Evolutionary conservation across 495 filamentous ascomycete species (phyloP).

Genomic region (Talaromyces thailandensis): DNA sequence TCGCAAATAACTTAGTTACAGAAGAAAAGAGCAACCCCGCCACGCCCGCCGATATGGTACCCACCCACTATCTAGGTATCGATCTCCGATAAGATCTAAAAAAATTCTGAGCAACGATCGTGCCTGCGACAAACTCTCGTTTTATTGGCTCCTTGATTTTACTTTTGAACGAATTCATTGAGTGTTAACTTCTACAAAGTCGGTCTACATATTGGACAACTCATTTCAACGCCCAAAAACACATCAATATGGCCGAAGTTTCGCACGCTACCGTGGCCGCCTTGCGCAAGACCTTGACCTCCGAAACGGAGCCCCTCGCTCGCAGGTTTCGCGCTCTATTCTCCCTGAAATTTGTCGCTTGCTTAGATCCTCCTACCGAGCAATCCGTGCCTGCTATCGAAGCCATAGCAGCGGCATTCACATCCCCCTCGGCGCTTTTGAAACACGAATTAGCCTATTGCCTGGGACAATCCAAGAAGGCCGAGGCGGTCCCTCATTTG

Average conservation of each 20-base stretch:
- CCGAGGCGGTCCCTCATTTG: conserved; percentile 63
- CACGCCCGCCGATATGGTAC: conserved; percentile 16
- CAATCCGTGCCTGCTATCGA: conserved; percentile 70
- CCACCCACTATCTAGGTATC: conserved; percentile 23
- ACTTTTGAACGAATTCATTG: not conserved
- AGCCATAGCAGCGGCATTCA: conserved; percentile 83
- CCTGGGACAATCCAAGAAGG: conserved; percentile 78
- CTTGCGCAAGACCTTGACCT: conserved; percentile 68
- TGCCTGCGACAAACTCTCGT: not conserved
- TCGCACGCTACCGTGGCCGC: conserved; percentile 34
- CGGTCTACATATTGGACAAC: not conserved
- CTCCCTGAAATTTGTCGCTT: conserved; percentile 89
- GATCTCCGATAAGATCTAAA: conserved; percentile 24
- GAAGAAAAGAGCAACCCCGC: conserved; percentile 15
- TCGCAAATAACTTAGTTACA: conserved; percentile 11
- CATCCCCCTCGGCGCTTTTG: conserved; percentile 73
- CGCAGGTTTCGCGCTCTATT: conserved; percentile 95
- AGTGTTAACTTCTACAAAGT: not conserved
- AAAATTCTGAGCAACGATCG: conserved; percentile 8
- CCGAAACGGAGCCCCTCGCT: conserved; percentile 73
- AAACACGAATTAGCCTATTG: conserved; percentile 98
- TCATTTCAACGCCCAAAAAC: conserved; percentile 8
- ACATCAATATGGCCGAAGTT: conserved; percentile 12
- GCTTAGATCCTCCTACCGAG: conserved; percentile 48
- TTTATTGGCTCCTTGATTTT: not conserved